Percentiles rank a stretch among this genome's conserved stretches.
These are phyloP conservation scores for Amanita rubescens DNA, from an alignment of 768 basidiomycete genomes.

Conservation along the genomic window DNA sequence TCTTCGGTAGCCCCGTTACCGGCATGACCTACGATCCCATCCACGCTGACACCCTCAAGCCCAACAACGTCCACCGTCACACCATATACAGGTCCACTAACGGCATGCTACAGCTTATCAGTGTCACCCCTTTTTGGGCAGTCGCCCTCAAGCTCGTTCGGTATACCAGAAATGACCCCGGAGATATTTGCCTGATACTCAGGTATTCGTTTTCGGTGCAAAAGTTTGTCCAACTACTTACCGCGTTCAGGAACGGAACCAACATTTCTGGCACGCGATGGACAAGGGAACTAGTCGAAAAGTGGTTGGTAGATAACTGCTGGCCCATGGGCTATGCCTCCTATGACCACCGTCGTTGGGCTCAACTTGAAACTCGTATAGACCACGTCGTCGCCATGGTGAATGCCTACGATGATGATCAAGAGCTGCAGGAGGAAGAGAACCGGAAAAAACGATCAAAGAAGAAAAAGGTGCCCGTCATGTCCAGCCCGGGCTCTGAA, in stretches of 20 bases:
- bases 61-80: constrained; percentile 44
- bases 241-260: constrained; percentile 39
- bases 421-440: neutral
- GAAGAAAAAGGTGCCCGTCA: neutral
- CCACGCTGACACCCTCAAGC: constrained; percentile 41
- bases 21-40: constrained; percentile 48
- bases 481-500: too few species aligned
- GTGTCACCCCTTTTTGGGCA: constrained; percentile 65
- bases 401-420: constrained; percentile 3
- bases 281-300: constrained; percentile 46
- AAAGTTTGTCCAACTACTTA: too few species aligned
- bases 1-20: constrained; percentile 13
- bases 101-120: constrained; percentile 41
- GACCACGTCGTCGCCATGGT: constrained; percentile 42
- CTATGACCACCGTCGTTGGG: constrained; percentile 37
- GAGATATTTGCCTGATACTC: constrained; percentile 62
- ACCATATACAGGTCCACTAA: constrained; percentile 53
- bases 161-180: constrained; percentile 54
- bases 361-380: constrained; percentile 42
- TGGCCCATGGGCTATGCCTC: constrained; percentile 55
- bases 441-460: neutral
- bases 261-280: constrained; percentile 44
- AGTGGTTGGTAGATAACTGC: constrained; percentile 50
- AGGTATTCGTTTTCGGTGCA: constrained; percentile 29
- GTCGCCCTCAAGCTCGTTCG: constrained; percentile 68